These are phyloP conservation scores for Hymenoscyphus fraxineus DNA, from an alignment of 2,329 filamentous ascomycete species.

Conservation along the genomic window DNA sequence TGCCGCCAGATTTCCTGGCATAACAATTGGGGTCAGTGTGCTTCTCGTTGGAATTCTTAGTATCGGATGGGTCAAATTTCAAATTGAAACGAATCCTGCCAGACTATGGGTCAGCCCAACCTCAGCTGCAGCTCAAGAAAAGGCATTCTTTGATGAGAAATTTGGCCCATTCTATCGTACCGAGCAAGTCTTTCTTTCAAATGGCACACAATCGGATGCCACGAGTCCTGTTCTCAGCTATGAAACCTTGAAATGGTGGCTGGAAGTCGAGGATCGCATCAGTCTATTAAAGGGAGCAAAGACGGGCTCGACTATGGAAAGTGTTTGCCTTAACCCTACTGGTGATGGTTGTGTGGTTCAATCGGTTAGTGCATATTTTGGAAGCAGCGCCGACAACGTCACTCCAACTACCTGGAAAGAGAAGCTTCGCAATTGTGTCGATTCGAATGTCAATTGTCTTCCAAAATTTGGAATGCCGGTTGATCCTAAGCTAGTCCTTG, in stretches of 20 bases:
- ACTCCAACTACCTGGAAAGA: constrained; percentile 67
- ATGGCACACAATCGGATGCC: constrained; percentile 65
- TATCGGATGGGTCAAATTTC: constrained; percentile 81
- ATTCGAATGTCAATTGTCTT: constrained; percentile 78
- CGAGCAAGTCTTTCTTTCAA: constrained; percentile 90
- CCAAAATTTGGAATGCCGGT: constrained; percentile 88
- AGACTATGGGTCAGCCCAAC: constrained; percentile 95
- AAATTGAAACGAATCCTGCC: constrained; percentile 87
- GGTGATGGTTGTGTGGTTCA: constrained; percentile 88
- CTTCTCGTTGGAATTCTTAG: constrained; percentile 74
- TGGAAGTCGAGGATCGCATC: constrained; percentile 78
- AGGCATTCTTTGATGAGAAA: constrained; percentile 85
- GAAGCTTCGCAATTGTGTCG: constrained; percentile 68
- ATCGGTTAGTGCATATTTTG: constrained; percentile 86
- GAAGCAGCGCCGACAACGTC: constrained; percentile 59
- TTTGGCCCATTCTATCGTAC: constrained; percentile 96
- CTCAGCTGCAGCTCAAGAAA: constrained; percentile 86
- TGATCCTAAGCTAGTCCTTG: constrained; percentile 79
- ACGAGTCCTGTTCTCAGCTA: constrained; percentile 79
- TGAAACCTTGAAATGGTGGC: constrained; percentile 91
- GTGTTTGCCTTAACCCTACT: constrained; percentile 92
- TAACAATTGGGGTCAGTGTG: constrained; percentile 77
- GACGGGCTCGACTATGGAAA: constrained; percentile 66
- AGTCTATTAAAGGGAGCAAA: constrained; percentile 65
- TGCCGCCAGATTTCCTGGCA: constrained; percentile 77